Base-by-base conservation (phyloP, 306 rosid genomes). In the Lathyrus aphaca region DNA sequence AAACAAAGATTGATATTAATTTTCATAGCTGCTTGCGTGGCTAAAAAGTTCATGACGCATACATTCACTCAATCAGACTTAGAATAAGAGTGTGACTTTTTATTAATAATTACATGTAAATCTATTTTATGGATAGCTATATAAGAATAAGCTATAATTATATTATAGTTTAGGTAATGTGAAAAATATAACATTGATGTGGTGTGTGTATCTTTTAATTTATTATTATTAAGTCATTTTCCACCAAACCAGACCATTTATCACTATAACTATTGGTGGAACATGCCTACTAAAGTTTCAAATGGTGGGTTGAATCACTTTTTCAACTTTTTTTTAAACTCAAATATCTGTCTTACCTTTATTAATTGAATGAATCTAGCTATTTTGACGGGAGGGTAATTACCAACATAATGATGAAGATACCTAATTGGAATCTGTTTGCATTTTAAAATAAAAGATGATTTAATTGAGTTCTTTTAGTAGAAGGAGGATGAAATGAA, bases 241-340 rank as follows among this genome's bases (percentile, higher is more conserved):
- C 58, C 3, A 53, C n/a, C 58, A 51, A 53, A 53, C 32, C 12
- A 19, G 14, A 53, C 14, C 58, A 53, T 53, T 21, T 53, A 53
- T 53, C 58, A 21, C 58, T 53, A 21, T 21, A 10, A 19, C 58
- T 53, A 53, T 19, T 53, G 32, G 32, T 3, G 1, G 58, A 53
- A 53, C 58, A 53, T 21, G 56, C 10, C 27, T 50, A 18, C 27
- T 50, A 18, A 50, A 50, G 56, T 50, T 50, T 50, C 6, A 18
- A 50, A 17, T 8, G 10, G 32, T 53, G 8, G 58, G 30, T 53
- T n/a, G 58, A 53, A 11, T 53, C 8, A 53, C 58, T 53, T 53
- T 53, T 53, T 10, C 32, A 53, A 50, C 13, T 23, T 50, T 18
- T 49, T 50, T 17, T 50, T 9, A 50, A 17, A 11, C 23, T 12